Conservation (phyloP, 768 basidiomycete species). For the Hebeloma cylindrosporum region DNA sequence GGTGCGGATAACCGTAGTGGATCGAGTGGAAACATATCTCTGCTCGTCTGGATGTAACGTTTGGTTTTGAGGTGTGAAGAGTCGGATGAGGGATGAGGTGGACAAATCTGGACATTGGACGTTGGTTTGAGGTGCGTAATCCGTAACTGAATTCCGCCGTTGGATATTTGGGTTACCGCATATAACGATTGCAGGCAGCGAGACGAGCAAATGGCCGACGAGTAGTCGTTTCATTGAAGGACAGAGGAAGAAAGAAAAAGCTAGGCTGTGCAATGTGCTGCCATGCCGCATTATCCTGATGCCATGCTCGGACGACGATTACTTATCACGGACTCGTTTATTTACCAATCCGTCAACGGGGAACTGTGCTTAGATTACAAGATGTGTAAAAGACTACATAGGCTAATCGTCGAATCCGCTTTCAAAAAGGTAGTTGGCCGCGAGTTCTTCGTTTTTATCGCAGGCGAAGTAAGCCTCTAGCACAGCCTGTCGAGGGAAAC, state of each 20-base stretch:
- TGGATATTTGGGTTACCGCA: background rate
- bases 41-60: slow-evolving; percentile 48
- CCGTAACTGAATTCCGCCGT: slow-evolving; percentile 24
- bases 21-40: slow-evolving; percentile 46
- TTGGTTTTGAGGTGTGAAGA: slow-evolving; percentile 51
- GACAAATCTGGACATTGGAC: slow-evolving; percentile 53
- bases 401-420: slow-evolving; percentile 48
- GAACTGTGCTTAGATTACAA: background rate
- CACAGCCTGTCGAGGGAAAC: slow-evolving; percentile 80
- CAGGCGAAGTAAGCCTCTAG: slow-evolving; percentile 92
- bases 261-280: background rate
- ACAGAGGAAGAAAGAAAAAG: background rate
- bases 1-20: slow-evolving; percentile 37
- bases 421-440: slow-evolving; percentile 93
- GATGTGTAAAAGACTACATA: slow-evolving; percentile 3
- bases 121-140: slow-evolving; percentile 54
- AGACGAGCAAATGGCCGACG: background rate
- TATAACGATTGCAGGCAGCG: background rate
- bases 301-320: no score
- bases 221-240: slow-evolving; percentile 6
- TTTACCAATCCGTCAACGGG: slow-evolving; percentile 1
- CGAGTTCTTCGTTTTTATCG: slow-evolving; percentile 95
- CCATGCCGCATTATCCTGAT: no score
- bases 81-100: slow-evolving; percentile 47
- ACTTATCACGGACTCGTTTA: no score